Conservation (phyloP, 352 stramenopile genomes). For the Globisporangium carolinianum region DNA sequence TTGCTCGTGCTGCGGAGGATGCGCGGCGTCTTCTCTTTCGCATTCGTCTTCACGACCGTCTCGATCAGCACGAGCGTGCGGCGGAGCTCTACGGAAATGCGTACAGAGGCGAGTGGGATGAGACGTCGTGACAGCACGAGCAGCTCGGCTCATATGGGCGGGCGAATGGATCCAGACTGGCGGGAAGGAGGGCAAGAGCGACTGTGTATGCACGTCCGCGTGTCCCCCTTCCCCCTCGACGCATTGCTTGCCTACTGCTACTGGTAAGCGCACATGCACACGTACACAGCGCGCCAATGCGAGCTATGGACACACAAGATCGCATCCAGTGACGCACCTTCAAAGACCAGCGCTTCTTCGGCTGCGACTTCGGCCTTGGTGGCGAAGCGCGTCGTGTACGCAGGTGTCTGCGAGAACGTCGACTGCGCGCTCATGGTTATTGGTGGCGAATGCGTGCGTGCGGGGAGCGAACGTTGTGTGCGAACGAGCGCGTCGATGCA, state of each 20-base stretch:
- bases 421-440: constrained; percentile 57
- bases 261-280: background rate
- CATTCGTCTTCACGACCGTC: constrained; percentile 72
- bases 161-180: background rate
- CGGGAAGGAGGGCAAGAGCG: constrained; percentile 2
- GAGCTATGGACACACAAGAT: constrained; percentile 1
- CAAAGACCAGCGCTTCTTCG: constrained; percentile 59
- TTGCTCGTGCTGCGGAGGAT: constrained; percentile 75
- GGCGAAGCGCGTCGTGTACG: constrained; percentile 32
- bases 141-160: background rate
- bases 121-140: constrained; percentile 1
- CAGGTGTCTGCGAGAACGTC: constrained; percentile 71
- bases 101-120: no score
- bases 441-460: background rate
- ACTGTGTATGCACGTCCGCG: no score
- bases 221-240: no score
- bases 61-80: constrained; percentile 67
- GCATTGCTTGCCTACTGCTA: no score
- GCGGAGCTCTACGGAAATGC: constrained; percentile 48
- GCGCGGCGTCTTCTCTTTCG: constrained; percentile 80
- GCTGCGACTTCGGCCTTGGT: constrained; percentile 41
- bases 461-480: background rate
- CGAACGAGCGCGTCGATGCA: background rate
- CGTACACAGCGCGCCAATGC: background rate
- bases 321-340: constrained; percentile 29